These are phyloP conservation scores for Begonia fuchsioides DNA, from an alignment of 306 rosid genomes.

Conservation along the genomic window DNA sequence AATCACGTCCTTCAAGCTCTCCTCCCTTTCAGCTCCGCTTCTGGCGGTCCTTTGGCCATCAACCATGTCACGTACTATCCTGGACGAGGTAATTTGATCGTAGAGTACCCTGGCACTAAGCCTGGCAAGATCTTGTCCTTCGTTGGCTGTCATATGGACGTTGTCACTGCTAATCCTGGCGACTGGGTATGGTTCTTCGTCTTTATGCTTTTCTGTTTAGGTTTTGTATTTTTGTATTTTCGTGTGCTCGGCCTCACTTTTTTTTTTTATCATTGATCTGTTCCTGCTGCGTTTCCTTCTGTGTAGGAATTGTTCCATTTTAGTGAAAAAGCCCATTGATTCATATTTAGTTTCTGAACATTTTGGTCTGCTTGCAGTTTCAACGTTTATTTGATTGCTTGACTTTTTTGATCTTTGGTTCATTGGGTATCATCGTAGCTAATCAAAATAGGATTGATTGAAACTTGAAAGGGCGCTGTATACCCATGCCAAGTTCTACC, in stretches of 20 bases:
- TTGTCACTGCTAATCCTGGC: slow-evolving; percentile 77
- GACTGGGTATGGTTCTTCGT: slow-evolving; percentile 46
- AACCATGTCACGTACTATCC: slow-evolving; percentile 57
- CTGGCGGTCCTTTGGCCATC: slow-evolving; percentile 57
- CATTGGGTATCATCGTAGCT: too few relatives aligned
- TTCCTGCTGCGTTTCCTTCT: neutral
- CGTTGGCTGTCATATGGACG: slow-evolving; percentile 92
- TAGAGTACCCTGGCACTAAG: slow-evolving; percentile 72
- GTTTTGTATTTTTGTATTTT: neutral
- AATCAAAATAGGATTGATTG: too few relatives aligned
- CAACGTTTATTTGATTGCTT: too few relatives aligned
- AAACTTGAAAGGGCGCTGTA: too few relatives aligned
- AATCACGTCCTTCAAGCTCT: slow-evolving; percentile 52
- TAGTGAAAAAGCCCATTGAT: too few relatives aligned
- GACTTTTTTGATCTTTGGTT: too few relatives aligned
- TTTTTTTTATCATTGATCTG: neutral
- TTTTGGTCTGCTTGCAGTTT: too few relatives aligned
- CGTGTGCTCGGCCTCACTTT: neutral
- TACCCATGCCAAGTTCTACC: too few relatives aligned
- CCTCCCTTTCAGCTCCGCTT: slow-evolving; percentile 50
- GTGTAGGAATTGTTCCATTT: neutral
- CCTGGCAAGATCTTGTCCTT: slow-evolving; percentile 64
- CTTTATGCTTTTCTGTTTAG: neutral
- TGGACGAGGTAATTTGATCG: slow-evolving; percentile 65
- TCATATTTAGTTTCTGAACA: too few relatives aligned